Percentiles rank a stretch among this genome's conserved stretches.
Conservation (phyloP, 116 monocot species). For the Zostera marina region DNA sequence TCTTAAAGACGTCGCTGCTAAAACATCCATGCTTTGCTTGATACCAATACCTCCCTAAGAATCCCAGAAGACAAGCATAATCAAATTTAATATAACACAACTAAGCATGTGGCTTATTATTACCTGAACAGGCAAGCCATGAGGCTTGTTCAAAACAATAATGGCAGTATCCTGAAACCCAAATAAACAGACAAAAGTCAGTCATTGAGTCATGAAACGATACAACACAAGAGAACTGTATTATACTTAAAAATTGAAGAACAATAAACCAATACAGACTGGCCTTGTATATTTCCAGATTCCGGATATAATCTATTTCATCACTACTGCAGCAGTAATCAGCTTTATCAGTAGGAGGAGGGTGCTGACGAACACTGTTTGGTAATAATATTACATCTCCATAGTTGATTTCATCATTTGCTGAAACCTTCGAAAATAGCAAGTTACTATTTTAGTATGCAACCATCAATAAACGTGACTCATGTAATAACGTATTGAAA, state of each 20-base stretch:
- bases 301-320: conserved; percentile 45
- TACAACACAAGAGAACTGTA: conserved; percentile 2
- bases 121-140: conserved; percentile 86
- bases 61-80: background rate
- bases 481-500: background rate
- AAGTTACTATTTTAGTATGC: too few species aligned
- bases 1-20: conserved; percentile 51
- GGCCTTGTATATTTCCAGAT: conserved; percentile 80
- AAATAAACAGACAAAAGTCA: too few species aligned
- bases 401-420: conserved; percentile 43
- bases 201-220: too few species aligned
- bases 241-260: background rate
- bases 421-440: conserved; percentile 49
- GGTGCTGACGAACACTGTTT: conserved; percentile 23
- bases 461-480: background rate
- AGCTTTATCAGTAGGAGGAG: conserved; percentile 7
- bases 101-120: too few species aligned
- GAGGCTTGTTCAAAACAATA: conserved; percentile 84
- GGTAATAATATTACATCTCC: conserved; percentile 83
- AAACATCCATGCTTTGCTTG: conserved; percentile 53
- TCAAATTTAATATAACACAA: background rate
- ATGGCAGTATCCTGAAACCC: conserved; percentile 55
- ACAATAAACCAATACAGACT: background rate
- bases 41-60: conserved; percentile 76
- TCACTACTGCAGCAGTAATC: conserved; percentile 16